phyloP scores from a whole-genome alignment of 768 basidiomycete species.

The Lactarius quietus region DNA sequence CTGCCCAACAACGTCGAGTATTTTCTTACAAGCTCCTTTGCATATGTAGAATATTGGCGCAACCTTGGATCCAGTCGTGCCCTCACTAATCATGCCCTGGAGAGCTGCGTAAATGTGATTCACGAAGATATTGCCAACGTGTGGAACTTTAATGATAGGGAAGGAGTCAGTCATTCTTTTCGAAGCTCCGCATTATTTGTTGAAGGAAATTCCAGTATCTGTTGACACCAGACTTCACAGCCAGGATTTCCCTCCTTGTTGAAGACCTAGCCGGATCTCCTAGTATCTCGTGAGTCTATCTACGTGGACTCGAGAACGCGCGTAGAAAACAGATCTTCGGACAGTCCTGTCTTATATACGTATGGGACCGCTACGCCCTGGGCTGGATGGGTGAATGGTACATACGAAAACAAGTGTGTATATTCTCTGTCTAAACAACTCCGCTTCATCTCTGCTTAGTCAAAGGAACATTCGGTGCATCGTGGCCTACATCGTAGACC shows the following conservation, averaged over 20 bases:
- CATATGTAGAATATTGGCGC: slow-evolving; percentile 12
- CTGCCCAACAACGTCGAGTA: neutral
- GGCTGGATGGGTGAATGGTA: neutral
- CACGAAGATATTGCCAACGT: slow-evolving; percentile 7
- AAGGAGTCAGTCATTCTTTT: neutral
- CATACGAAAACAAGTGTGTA: slow-evolving; percentile 1
- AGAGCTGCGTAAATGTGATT: neutral
- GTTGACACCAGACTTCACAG: neutral
- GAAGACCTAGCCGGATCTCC: neutral
- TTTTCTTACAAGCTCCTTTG: neutral
- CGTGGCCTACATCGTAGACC: slow-evolving; percentile 19
- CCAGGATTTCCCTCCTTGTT: neutral
- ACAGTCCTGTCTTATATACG: neutral
- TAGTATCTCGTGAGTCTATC: neutral
- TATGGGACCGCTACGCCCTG: neutral
- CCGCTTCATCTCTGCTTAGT: neutral
- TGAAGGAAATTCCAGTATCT: slow-evolving; percentile 13
- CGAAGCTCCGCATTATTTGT: neutral
- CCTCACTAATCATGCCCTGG: neutral
- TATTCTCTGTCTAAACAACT: neutral
- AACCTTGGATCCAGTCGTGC: slow-evolving; percentile 4
- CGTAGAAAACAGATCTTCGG: neutral
- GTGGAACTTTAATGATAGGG: slow-evolving; percentile 1
- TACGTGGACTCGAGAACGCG: neutral
- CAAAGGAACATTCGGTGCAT: neutral